Conservation (phyloP, 345 rosid genomes). For the Nasturtium officinale region DNA sequence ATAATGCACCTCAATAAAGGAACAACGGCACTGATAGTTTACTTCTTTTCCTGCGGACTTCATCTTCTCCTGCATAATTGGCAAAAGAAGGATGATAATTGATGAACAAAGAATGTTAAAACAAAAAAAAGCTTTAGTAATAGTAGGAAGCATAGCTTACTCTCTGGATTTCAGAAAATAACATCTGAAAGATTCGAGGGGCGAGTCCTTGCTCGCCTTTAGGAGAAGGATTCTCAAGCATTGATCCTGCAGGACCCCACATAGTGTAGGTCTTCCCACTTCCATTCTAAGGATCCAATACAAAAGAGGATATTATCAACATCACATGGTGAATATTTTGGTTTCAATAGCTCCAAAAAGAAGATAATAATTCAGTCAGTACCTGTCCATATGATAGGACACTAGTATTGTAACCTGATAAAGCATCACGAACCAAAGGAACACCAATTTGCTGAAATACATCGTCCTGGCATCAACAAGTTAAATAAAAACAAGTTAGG, state of each 20-base stretch:
- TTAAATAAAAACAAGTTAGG: neutral
- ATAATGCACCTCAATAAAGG: constrained; percentile 83
- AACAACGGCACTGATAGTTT: constrained; percentile 94
- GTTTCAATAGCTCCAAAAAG: neutral
- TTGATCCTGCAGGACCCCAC: constrained; percentile 98
- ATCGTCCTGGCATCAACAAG: constrained; percentile 58
- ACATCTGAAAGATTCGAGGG: constrained; percentile 81
- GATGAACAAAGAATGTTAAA: constrained; percentile 13
- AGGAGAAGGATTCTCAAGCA: constrained; percentile 84
- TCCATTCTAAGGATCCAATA: constrained; percentile 59
- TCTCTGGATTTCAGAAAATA: constrained; percentile 74
- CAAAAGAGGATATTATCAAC: neutral
- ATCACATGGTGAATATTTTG: neutral
- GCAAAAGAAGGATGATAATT: constrained; percentile 9
- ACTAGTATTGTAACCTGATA: constrained; percentile 86
- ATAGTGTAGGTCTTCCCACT: constrained; percentile 95
- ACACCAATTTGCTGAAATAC: constrained; percentile 74
- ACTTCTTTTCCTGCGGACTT: constrained; percentile 66
- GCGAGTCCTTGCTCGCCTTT: constrained; percentile 79
- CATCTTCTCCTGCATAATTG: constrained; percentile 63
- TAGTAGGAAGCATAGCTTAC: constrained; percentile 49
- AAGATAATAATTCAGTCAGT: constrained; percentile 22
- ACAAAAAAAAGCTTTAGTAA: constrained; percentile 7
- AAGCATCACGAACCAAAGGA: constrained; percentile 76
- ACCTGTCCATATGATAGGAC: constrained; percentile 95